phyloP scores from a whole-genome alignment of 192 early-diverging fungal genomes.

The Coemansia sp. region DNA sequence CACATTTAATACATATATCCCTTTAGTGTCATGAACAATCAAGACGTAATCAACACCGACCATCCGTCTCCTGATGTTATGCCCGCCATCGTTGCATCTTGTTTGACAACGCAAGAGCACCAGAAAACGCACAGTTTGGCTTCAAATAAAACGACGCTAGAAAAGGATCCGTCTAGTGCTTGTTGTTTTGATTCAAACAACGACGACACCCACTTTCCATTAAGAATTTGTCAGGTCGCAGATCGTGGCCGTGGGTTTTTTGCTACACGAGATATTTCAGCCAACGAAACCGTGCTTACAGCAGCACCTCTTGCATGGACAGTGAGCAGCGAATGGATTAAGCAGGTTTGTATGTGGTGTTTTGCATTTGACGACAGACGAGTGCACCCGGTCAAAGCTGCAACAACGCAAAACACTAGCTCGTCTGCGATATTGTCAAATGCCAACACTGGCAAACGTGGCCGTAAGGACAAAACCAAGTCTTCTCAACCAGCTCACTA shows the following conservation, averaged over 20 bases:
- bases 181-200: background rate
- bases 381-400: conserved; percentile 25
- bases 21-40: too few relatives aligned
- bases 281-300: conserved; percentile 29
- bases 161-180: too few relatives aligned
- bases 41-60: too few relatives aligned
- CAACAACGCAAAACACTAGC: background rate
- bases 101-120: too few relatives aligned
- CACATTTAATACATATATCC: too few relatives aligned
- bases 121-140: too few relatives aligned
- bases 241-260: conserved; percentile 51
- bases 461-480: background rate
- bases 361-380: conserved; percentile 25
- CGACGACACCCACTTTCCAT: conserved; percentile 15
- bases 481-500: conserved; percentile 6
- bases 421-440: background rate
- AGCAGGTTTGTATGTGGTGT: conserved; percentile 48
- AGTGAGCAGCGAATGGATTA: conserved; percentile 39
- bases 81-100: too few relatives aligned
- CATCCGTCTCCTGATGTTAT: too few relatives aligned
- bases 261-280: conserved; percentile 30
- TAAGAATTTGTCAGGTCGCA: conserved; percentile 27
- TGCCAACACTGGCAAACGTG: background rate
- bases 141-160: too few relatives aligned
- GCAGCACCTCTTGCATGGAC: conserved; percentile 38